Base-by-base conservation (phyloP, 805 yeast genomes). In the Candida pini region DNA sequence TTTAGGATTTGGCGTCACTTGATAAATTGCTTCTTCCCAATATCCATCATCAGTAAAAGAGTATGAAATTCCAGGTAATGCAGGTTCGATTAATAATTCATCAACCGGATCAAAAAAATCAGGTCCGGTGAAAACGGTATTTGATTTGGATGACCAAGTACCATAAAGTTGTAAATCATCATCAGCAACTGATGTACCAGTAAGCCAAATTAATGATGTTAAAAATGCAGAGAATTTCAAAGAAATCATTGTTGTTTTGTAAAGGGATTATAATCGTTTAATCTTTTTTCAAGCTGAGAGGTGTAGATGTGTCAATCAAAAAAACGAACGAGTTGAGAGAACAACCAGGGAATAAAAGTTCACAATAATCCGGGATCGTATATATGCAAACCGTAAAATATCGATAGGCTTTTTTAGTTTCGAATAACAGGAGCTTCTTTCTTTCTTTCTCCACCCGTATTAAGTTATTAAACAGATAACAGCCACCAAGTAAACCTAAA, bases 51-150 rank as follows among this genome's bases (percentile, higher is more conserved):
- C 80, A 1, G 97, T 89, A 67, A 92, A 92, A 2, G 96, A 86
- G 61, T 81, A 86, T 5, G 94, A 81, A 36, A 90, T 75, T 25
- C 99, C 99, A 2, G 99, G 96, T 27, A 92, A 69, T 7, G 89
- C 90, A 2, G 99, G 99, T 58, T 92, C 99, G 41, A 88, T 85
- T 38, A 92, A 66, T 13, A 90, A 73, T 60, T 92, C 98, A 55
- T 90, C 96, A 19, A 88, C 83, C 3, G 99, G 99, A 58, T 92
- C 97, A 57, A 76, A 92, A 55, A 92, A 92, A 2, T 89, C 83
- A 6, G 97, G 96, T 0, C 99, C 99, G 1, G 99, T 92, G 65
- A 90, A 81, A 6, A 92, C 98, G 9, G 94, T 78, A 58, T 84
- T 85, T 9, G 97, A 79, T 60, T 92, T 92, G 13, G 97, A 81